Evolutionary conservation across 805 yeast species (phyloP), one percentile per base, ranked within the genome.

Genomic region (Candida takata): DNA sequence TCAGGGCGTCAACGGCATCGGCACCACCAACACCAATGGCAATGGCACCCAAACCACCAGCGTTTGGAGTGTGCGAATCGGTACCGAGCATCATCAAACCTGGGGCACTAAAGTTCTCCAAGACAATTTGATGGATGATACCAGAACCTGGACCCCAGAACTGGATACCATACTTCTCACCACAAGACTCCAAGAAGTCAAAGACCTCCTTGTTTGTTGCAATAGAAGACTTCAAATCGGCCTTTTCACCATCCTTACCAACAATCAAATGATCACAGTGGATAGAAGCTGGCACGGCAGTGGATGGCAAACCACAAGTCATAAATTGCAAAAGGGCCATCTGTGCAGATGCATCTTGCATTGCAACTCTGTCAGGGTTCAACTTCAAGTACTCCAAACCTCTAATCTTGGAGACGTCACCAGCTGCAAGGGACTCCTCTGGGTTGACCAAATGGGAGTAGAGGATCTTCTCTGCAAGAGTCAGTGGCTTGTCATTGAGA

Each of bases 21-120:
- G 98, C 98, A 70, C 98, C 98, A 66, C 98, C 98, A 27, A 92
- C 98, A 67, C 98, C 98, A 59, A 92, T 92, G 53, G 98, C 97
- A 48, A 90, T 80, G 48, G 95, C 95, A 60, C 98, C 98, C 44
- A 92, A 69, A 49, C 98, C 98, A 68, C 98, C 98, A 21, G 98
- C 98, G 55, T 92, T 92, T 33, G 98, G 98, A 33, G 98, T 92
- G 62, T 92, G 98, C 2, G 97, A 88, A 64, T 92, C 98, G 27
- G 98, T 92, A 50, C 98, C 98, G 42, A 92, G 74, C 87, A 92
- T 84, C 84, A 92, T 79, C 45, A 85, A 72, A 55, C 98, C 98
- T 40, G 98, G 98, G 51, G 86, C 92, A 40, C 95, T 82, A 62
- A 85, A 92, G 72, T 92, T 92, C 67, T 92, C 98, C 50, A 92